Evolutionary conservation across 371 early-diverging fungal species (phyloP).

Genomic region (Chytridiales sp.): DNA sequence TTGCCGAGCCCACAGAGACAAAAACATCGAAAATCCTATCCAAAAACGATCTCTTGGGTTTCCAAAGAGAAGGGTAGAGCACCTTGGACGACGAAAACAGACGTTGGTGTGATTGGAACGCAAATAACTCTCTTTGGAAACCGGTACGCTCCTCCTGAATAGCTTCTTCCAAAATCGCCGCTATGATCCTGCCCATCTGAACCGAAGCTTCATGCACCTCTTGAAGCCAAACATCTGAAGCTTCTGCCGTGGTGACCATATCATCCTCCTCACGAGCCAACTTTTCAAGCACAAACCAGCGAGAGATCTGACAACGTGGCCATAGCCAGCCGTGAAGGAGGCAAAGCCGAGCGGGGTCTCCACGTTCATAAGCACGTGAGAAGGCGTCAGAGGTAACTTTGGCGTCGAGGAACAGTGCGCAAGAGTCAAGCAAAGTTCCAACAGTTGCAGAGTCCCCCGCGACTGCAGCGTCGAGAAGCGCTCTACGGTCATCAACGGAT

Average conservation of each 20-base stretch:
- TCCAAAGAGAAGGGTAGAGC: slow-evolving; percentile 11
- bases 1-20: slow-evolving; percentile 17
- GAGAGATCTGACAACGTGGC: slow-evolving; percentile 24
- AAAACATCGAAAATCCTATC: slow-evolving; percentile 24
- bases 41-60: slow-evolving; percentile 6
- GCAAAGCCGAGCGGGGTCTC: slow-evolving; percentile 21
- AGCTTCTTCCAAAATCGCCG: slow-evolving; percentile 10
- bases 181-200: slow-evolving; percentile 7
- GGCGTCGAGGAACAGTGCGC: slow-evolving; percentile 20
- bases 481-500: slow-evolving; percentile 29
- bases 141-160: slow-evolving; percentile 2
- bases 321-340: slow-evolving; percentile 16
- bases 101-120: too few relatives aligned
- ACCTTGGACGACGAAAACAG: neutral
- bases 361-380: slow-evolving; percentile 30
- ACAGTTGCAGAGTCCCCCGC: slow-evolving; percentile 17
- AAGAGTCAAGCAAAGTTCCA: slow-evolving; percentile 11
- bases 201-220: neutral
- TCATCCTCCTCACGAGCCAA: slow-evolving; percentile 28
- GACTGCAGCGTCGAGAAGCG: slow-evolving; percentile 24
- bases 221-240: slow-evolving; percentile 1
- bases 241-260: slow-evolving; percentile 1
- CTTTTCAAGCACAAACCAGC: slow-evolving; percentile 26
- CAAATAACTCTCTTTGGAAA: too few relatives aligned
- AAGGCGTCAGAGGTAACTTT: slow-evolving; percentile 26